Evolutionary conservation across 148 eudicot species (phyloP).

Genomic region (Spergularia bocconei): DNA sequence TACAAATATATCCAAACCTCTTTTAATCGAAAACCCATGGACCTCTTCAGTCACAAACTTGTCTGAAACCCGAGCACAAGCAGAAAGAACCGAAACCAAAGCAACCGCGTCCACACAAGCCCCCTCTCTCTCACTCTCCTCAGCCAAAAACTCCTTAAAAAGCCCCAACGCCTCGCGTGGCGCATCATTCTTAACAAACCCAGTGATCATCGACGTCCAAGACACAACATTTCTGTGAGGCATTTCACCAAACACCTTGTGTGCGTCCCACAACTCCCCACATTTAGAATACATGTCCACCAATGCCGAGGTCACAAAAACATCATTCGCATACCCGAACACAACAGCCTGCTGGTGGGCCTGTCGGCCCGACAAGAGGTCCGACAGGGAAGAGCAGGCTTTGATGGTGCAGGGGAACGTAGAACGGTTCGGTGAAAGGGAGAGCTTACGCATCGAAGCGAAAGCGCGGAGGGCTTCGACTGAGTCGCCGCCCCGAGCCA

Average conservation of each 20-base stretch:
- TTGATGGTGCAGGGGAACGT: conserved; percentile 68
- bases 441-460: conserved; percentile 47
- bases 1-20: conserved; percentile 43
- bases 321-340: conserved; percentile 49
- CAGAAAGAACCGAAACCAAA: conserved; percentile 54
- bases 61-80: conserved; percentile 50
- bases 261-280: conserved; percentile 53
- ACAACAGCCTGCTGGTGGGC: conserved; percentile 62
- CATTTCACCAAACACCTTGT: conserved; percentile 53
- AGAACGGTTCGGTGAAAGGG: conserved; percentile 55
- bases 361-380: conserved; percentile 54
- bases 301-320: conserved; percentile 57
- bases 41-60: conserved; percentile 45
- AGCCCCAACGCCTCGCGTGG: conserved; percentile 42
- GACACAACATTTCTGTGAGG: conserved; percentile 62
- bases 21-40: conserved; percentile 53
- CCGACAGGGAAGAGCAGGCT: conserved; percentile 51
- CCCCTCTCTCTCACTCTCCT: conserved; percentile 28
- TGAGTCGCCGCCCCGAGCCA: conserved; percentile 62
- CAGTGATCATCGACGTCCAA: conserved; percentile 69
- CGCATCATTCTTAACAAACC: conserved; percentile 51
- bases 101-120: conserved; percentile 48
- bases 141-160: conserved; percentile 52
- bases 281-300: conserved; percentile 72
- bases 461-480: conserved; percentile 65